phyloP scores from a whole-genome alignment of 306 rosid genomes.

The Potentilla sterilis region DNA sequence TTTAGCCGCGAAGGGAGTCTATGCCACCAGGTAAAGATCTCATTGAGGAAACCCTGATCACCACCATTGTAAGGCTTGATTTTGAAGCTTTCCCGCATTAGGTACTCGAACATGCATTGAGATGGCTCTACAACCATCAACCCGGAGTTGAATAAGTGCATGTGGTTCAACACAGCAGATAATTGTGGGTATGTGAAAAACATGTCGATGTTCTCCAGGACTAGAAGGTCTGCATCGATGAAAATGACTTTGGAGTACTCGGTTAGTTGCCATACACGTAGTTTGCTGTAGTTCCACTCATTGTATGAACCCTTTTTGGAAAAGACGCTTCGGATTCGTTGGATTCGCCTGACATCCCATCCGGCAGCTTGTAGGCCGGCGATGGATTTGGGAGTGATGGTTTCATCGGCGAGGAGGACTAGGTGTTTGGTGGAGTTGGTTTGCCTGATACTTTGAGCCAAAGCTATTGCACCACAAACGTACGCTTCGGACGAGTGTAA shows the following conservation, averaged over 20 bases:
- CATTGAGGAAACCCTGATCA: slow-evolving; percentile 84
- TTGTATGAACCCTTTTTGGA: slow-evolving; percentile 56
- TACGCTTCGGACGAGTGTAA: slow-evolving; percentile 84
- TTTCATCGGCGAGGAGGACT: slow-evolving; percentile 63
- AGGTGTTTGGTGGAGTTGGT: slow-evolving; percentile 51
- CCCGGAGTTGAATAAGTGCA: slow-evolving; percentile 63
- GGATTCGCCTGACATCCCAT: slow-evolving; percentile 50
- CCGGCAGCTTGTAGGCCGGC: slow-evolving; percentile 56
- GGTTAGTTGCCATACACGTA: slow-evolving; percentile 62
- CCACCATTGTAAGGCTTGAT: slow-evolving; percentile 67
- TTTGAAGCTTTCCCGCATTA: slow-evolving; percentile 38
- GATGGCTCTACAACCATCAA: slow-evolving; percentile 81
- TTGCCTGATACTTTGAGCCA: slow-evolving; percentile 71
- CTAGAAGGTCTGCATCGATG: slow-evolving; percentile 65
- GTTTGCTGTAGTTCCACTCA: slow-evolving; percentile 87
- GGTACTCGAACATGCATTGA: slow-evolving; percentile 50
- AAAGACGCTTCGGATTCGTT: slow-evolving; percentile 58
- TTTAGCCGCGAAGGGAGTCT: slow-evolving; percentile 53
- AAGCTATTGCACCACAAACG: slow-evolving; percentile 84
- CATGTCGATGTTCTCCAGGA: slow-evolving; percentile 39
- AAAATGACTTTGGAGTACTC: slow-evolving; percentile 60
- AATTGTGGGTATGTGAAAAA: slow-evolving; percentile 51
- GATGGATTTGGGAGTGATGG: slow-evolving; percentile 41
- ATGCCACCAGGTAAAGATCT: slow-evolving; percentile 87
- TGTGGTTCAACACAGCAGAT: slow-evolving; percentile 57